Base-by-base conservation (phyloP, 306 rosid genomes). In the Prunus dulcis region DNA sequence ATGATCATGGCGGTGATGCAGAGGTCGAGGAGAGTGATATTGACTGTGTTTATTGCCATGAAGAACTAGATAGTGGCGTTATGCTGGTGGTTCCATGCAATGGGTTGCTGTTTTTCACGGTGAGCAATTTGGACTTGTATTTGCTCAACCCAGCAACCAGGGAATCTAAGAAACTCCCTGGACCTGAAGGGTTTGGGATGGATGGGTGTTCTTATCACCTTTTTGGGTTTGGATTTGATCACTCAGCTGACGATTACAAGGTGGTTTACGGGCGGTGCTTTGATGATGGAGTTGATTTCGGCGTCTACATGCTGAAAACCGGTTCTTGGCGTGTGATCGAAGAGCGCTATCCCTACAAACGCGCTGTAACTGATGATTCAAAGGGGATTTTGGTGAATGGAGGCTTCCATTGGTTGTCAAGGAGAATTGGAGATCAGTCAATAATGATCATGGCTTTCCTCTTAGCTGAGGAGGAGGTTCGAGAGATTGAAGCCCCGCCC, bases 131-230 rank as follows among this genome's bases (percentile, higher is more conserved):
- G 30, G 19, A 41, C 28, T n/a, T 20, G 22, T 67, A 67, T 67
- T 67, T 67, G 51, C 11, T 67, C 45, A 67, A 67, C 32, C 71
- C 53, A 41, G 71, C 71, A 43, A 67, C 18, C 12, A 67, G 53
- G 25, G 53, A 67, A 22, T 43, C 30, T 30, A 67, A 67, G 71
- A 9, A 67, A 41, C 52, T 67, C 57, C 57, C 57, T 3, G n/a
- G 3, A 17, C 22, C 20, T 7, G 20, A 19, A n/a, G 57, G n/a
- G 57, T 52, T 52, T 15, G 57, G 57, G 1, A 3, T 18, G 57
- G 57, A n/a, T 19, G 22, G 18, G 18, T 52, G 22, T n/a, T 52
- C 57, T 52, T 5, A 52, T 3, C 9, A 52, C 3, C 57, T 52
- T n/a, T 65, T 34, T 41, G 70, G 70, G 19, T 38, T 65, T 65